phyloP scores from a whole-genome alignment of 805 yeast species.

The Zygoascus ofunaensis region DNA sequence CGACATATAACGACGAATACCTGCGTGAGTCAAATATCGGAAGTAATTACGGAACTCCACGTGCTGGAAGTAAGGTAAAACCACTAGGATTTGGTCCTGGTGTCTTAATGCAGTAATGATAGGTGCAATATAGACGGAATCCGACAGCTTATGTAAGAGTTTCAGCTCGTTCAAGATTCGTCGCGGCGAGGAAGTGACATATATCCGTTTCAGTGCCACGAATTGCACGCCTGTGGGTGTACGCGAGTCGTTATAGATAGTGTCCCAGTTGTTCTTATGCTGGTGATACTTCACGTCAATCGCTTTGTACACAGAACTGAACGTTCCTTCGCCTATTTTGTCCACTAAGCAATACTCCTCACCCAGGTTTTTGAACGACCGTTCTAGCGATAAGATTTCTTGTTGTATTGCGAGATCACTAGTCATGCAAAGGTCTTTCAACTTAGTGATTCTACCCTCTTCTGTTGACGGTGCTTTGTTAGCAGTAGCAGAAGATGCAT shows the following conservation, averaged over 20 bases:
- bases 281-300: slow-evolving; percentile 38
- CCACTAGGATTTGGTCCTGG: slow-evolving; percentile 89
- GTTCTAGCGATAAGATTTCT: slow-evolving; percentile 20
- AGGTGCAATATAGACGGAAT: slow-evolving; percentile 63
- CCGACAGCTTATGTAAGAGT: slow-evolving; percentile 34
- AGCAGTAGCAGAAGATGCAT: too few species aligned
- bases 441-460: too few species aligned
- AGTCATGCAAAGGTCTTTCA: background rate
- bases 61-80: slow-evolving; percentile 83
- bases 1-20: slow-evolving; percentile 70
- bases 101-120: slow-evolving; percentile 76
- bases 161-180: slow-evolving; percentile 84
- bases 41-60: slow-evolving; percentile 80
- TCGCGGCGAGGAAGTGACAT: slow-evolving; percentile 90
- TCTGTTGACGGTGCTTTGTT: too few species aligned
- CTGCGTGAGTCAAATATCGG: slow-evolving; percentile 66
- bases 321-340: slow-evolving; percentile 61
- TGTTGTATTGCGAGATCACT: background rate
- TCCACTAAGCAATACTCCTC: slow-evolving; percentile 43
- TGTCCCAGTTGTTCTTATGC: slow-evolving; percentile 26
- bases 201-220: slow-evolving; percentile 88
- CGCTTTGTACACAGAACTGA: slow-evolving; percentile 54
- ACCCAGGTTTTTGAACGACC: slow-evolving; percentile 44
- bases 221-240: slow-evolving; percentile 13
- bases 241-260: slow-evolving; percentile 9